phyloP scores from a whole-genome alignment of 345 rosid species.

The Aquilaria yunnanensis region DNA sequence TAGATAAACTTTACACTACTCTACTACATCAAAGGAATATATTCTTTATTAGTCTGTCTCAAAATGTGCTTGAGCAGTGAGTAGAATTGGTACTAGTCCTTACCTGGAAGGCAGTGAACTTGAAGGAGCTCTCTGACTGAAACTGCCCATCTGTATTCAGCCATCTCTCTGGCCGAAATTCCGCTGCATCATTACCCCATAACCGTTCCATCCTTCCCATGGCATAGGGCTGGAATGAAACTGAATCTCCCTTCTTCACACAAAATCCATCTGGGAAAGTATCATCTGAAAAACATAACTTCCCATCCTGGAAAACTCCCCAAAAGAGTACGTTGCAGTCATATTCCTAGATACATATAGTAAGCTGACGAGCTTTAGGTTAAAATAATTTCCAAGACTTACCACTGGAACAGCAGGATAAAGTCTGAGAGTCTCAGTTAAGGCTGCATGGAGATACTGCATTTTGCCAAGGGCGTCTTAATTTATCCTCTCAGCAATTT shows the following conservation, averaged over 20 bases:
- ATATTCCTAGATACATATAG: background rate
- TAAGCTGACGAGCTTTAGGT: background rate
- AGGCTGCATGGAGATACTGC: slow-evolving; percentile 28
- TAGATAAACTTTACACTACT: no score
- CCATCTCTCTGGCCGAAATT: slow-evolving; percentile 30
- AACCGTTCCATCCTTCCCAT: slow-evolving; percentile 25
- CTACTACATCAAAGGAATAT: no score
- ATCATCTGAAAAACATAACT: slow-evolving; percentile 10
- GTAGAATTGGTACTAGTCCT: background rate
- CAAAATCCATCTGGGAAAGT: slow-evolving; percentile 19
- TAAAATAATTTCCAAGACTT: background rate
- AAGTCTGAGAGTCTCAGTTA: slow-evolving; percentile 27
- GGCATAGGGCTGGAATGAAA: slow-evolving; percentile 16
- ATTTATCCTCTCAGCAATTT: slow-evolving; percentile 12
- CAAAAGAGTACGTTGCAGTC: background rate
- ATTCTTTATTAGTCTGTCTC: background rate
- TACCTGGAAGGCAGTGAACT: slow-evolving; percentile 30
- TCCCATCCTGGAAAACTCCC: slow-evolving; percentile 16
- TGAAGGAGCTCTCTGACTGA: slow-evolving; percentile 18
- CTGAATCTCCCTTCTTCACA: slow-evolving; percentile 21
- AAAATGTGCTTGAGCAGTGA: background rate
- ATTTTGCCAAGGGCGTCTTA: slow-evolving; percentile 15
- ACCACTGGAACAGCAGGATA: slow-evolving; percentile 25
- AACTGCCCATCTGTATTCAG: slow-evolving; percentile 18
- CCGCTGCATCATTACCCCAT: slow-evolving; percentile 27